Conservation (phyloP, 2,329 filamentous ascomycete genomes). For the Cytospora piceicola region DNA sequence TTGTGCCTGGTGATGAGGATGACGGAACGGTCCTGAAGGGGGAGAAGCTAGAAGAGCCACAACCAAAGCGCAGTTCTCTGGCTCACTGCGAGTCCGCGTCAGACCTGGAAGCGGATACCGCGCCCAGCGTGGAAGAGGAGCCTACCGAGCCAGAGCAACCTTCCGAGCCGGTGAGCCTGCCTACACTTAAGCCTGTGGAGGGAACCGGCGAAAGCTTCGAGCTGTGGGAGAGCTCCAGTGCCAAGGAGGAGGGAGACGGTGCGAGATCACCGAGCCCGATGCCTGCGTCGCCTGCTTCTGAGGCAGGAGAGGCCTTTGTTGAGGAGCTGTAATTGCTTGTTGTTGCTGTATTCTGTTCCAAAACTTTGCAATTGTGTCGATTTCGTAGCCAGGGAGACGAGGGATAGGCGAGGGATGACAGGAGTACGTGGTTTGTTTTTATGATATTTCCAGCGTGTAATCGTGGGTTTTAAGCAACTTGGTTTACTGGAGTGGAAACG, state of each 20-base stretch:
- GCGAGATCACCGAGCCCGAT: slow-evolving; percentile 23
- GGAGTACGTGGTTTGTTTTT: neutral
- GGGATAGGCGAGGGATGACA: neutral
- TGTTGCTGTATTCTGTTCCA: neutral
- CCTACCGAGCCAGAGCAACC: neutral
- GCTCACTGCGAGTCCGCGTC: slow-evolving; percentile 30
- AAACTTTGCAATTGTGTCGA: slow-evolving; percentile 1
- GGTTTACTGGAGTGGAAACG: slow-evolving; percentile 2
- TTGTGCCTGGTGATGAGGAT: slow-evolving; percentile 65
- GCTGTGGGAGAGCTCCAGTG: slow-evolving; percentile 72
- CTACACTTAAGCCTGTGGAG: slow-evolving; percentile 58
- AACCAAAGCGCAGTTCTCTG: slow-evolving; percentile 1
- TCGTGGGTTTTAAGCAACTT: neutral
- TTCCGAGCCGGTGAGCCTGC: slow-evolving; percentile 44
- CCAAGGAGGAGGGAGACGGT: slow-evolving; percentile 58
- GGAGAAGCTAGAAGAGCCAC: slow-evolving; percentile 14
- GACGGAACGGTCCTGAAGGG: slow-evolving; percentile 39
- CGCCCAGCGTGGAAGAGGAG: slow-evolving; percentile 30
- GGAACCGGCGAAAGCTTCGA: slow-evolving; percentile 66
- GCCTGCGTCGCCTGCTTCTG: slow-evolving; percentile 25
- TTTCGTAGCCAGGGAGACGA: slow-evolving; percentile 12
- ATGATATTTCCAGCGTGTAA: slow-evolving; percentile 20
- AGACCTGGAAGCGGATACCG: slow-evolving; percentile 37
- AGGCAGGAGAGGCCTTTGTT: slow-evolving; percentile 10
- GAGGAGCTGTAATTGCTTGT: slow-evolving; percentile 10